Base-by-base conservation (phyloP, 2,329 filamentous ascomycete species). In the Fusarium sp. region DNA sequence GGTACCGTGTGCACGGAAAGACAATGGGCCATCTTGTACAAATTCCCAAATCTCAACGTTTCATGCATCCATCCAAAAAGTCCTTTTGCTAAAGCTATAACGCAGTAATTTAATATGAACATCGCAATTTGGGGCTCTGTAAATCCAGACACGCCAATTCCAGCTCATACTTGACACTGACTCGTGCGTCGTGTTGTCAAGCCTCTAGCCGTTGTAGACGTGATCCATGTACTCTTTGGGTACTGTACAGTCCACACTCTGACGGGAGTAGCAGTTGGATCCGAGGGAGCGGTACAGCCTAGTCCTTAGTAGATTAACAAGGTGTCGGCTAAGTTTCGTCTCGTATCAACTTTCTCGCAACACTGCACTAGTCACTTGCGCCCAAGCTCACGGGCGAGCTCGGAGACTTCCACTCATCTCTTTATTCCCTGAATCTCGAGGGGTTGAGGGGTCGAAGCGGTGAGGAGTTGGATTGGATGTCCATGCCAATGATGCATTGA, bases 211-310 rank as follows among this genome's bases (percentile, higher is more conserved):
- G 51, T 32, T 32, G 40, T 22, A 22, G 29, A 38, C 22, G 22
- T 46, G 38, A 15, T 25, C 30, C 72, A 72, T 49, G 61, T 63
- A 71, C 57, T 66, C 57, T 65, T 53, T 57, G 54, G 32, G 70
- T 63, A 45, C 20, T 27, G 43, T 63, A 62, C 59, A 59, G 38
- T 32, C 49, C 27, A 47, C 25, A 57, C 32, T 47, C 20, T 63
- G 45, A 12, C 10, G 27, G 27, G 27, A 45, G 55, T 59, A 58
- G 51, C 51, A 54, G 40, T 57, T 59, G 57, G 56, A 75, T 74
- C 73, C 73, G 73, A 72, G 59, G 49, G 70, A 67, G 65, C 59
- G 73, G 73, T 75, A 70, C 72, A 64, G 63, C 72, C 73, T 70
- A 68, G 73, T 72, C 63, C 44, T 46, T 50, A 47, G 63, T 65